Conservation (phyloP, 2,329 filamentous ascomycete genomes). For the Penicillium digitatum region DNA sequence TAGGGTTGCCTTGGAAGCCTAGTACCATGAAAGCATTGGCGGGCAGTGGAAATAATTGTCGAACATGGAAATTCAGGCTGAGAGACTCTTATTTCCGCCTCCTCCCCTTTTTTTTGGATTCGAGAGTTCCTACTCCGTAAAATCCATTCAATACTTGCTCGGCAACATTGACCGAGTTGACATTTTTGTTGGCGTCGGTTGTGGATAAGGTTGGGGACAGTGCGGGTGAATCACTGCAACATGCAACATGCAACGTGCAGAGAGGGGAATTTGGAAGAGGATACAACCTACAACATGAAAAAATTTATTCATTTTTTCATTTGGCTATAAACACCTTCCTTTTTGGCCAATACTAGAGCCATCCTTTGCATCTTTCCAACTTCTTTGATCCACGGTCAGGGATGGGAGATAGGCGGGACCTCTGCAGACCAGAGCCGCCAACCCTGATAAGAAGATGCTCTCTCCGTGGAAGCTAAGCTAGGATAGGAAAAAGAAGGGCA, state of each 20-base stretch:
- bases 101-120: not conserved
- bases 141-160: not conserved
- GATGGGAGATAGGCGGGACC: not conserved
- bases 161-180: not conserved
- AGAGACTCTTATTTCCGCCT: not conserved
- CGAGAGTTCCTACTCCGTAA: not conserved
- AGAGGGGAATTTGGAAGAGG: not conserved
- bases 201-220: conserved; percentile 4
- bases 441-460: not conserved
- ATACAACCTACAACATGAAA: too few species aligned
- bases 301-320: not conserved
- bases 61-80: not conserved
- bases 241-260: not conserved
- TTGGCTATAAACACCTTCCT: not conserved
- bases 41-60: not conserved
- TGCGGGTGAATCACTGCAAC: conserved; percentile 3
- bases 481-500: not conserved
- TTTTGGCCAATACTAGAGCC: not conserved
- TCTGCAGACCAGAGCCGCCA: conserved; percentile 1
- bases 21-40: not conserved
- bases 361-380: not conserved
- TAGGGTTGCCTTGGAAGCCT: not conserved
- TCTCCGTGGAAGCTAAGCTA: not conserved
- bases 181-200: not conserved
- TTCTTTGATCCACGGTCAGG: not conserved